These are phyloP conservation scores for Saturnispora quitensis DNA, from an alignment of 805 yeast genomes.

Conservation along the genomic window DNA sequence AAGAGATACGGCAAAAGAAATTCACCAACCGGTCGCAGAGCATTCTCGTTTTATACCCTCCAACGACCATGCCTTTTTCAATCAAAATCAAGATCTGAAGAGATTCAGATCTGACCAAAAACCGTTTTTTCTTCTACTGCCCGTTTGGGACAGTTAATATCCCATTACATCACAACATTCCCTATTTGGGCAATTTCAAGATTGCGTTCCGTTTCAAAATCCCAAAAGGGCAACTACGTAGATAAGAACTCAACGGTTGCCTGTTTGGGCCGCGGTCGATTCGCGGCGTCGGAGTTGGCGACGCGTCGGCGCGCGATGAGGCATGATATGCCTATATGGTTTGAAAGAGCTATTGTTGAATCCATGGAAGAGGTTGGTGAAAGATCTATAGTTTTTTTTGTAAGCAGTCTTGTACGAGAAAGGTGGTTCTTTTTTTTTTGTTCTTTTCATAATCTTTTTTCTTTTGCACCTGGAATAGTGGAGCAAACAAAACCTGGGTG, in stretches of 20 bases:
- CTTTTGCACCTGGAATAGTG: too few species aligned
- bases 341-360: not conserved
- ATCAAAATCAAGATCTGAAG: not conserved
- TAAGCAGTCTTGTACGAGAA: too few species aligned
- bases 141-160: not conserved
- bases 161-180: not conserved
- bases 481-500: too few species aligned
- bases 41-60: not conserved
- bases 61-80: not conserved
- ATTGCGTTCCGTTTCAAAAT: not conserved
- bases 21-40: not conserved
- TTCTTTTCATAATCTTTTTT: too few species aligned
- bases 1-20: not conserved
- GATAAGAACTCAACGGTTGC: not conserved
- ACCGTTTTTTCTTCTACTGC: not conserved
- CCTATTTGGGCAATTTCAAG: not conserved
- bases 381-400: too few species aligned
- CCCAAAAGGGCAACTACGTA: not conserved
- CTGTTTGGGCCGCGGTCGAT: not conserved
- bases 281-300: conserved; percentile 4
- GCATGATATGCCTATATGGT: not conserved
- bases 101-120: not conserved
- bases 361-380: too few species aligned
- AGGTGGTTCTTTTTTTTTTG: too few species aligned
- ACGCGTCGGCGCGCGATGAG: conserved; percentile 1